A percentile compares a stretch with the other conserved stretches of the same genome.
Evolutionary conservation across 441 rosid species (phyloP).

Genomic region (Melianthus villosus): DNA sequence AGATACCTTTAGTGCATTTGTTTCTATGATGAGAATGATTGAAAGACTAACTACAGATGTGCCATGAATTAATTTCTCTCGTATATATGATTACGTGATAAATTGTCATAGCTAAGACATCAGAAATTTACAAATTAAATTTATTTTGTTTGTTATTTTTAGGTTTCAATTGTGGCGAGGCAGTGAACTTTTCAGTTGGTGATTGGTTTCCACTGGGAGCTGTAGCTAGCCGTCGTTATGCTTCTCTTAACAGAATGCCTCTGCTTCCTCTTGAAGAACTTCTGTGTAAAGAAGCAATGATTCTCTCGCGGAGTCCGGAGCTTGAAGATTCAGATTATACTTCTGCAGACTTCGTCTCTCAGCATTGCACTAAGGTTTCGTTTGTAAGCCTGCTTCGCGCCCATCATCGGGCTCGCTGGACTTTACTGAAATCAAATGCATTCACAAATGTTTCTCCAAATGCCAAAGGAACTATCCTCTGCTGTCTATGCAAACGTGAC

Average conservation of each 20-base stretch:
- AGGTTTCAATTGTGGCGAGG: slow-evolving; percentile 99
- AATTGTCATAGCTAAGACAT: not conserved
- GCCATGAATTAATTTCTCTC: not conserved
- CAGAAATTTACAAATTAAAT: not conserved
- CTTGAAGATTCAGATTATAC: slow-evolving; percentile 46
- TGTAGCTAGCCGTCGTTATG: slow-evolving; percentile 81
- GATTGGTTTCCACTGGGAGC: slow-evolving; percentile 97
- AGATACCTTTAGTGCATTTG: slow-evolving; percentile 3
- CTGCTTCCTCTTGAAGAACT: slow-evolving; percentile 96
- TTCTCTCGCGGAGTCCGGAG: slow-evolving; percentile 28
- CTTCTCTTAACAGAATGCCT: slow-evolving; percentile 72
- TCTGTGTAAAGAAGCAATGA: slow-evolving; percentile 91
- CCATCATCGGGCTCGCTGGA: slow-evolving; percentile 76
- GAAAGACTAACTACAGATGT: not conserved
- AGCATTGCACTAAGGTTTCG: slow-evolving; percentile 39
- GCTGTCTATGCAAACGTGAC: slow-evolving; percentile 86
- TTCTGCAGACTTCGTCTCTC: slow-evolving; percentile 40
- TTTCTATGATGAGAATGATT: not conserved
- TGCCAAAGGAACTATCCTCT: slow-evolving; percentile 46
- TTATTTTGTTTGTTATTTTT: slow-evolving; percentile 8
- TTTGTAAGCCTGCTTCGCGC: slow-evolving; percentile 77
- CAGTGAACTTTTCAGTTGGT: slow-evolving; percentile 92
- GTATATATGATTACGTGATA: not conserved
- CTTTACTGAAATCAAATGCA: slow-evolving; percentile 46
- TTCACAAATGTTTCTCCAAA: slow-evolving; percentile 35